These are phyloP conservation scores for Trichoderma arundinaceum DNA, from an alignment of 2,329 filamentous ascomycete species.

Conservation along the genomic window DNA sequence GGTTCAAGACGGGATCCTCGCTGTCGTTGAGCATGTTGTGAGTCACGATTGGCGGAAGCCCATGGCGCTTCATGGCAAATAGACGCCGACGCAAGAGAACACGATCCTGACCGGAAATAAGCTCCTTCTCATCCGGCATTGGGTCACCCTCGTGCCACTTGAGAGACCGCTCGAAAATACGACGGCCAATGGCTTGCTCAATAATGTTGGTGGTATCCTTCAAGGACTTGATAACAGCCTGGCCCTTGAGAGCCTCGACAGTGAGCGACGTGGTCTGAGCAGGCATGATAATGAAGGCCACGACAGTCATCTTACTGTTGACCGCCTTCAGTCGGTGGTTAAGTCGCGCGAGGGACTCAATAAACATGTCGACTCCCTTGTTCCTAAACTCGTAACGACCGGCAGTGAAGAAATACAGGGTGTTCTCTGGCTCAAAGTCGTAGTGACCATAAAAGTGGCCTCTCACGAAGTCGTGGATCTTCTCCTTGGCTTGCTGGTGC, in stretches of 20 bases:
- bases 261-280: conserved; percentile 94
- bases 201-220: conserved; percentile 93
- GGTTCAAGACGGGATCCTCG: conserved; percentile 93
- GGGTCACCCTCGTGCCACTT: conserved; percentile 95
- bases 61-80: conserved; percentile 94
- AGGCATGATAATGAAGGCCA: conserved; percentile 98
- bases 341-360: conserved; percentile 90
- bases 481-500: conserved; percentile 94
- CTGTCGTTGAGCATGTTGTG: conserved; percentile 97
- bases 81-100: conserved; percentile 88
- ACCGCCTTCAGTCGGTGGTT: conserved; percentile 88
- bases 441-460: conserved; percentile 99
- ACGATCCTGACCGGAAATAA: conserved; percentile 89
- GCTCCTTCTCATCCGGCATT: conserved; percentile 94
- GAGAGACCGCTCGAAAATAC: conserved; percentile 91
- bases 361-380: conserved; percentile 99
- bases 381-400: conserved; percentile 98
- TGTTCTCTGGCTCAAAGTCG: conserved; percentile 96
- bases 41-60: conserved; percentile 91
- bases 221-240: conserved; percentile 95
- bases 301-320: conserved; percentile 90
- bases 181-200: conserved; percentile 87
- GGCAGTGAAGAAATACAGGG: conserved; percentile 95
- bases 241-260: conserved; percentile 93
- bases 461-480: conserved; percentile 97